Evolutionary conservation across 768 basidiomycete genomes (phyloP).

Genomic region (Kwoniella europaea): DNA sequence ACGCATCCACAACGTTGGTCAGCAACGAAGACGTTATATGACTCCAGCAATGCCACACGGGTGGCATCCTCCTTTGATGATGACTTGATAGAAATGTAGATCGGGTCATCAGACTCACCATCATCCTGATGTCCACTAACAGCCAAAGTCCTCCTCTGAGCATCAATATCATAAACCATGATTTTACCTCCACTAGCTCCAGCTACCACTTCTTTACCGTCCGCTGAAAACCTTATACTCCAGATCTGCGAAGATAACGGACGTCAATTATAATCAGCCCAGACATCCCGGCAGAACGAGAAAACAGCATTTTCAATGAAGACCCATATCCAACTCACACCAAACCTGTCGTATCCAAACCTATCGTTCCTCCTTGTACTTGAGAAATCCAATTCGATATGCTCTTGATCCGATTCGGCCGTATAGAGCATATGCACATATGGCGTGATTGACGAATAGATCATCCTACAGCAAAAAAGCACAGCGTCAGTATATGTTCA

Average conservation of each 20-base stretch:
- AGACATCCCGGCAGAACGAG: slow-evolving; percentile 67
- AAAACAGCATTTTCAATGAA: slow-evolving; percentile 63
- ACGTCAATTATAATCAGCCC: slow-evolving; percentile 62
- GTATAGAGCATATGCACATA: slow-evolving; percentile 56
- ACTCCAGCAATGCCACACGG: too few relatives aligned
- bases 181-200: slow-evolving; percentile 65
- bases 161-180: slow-evolving; percentile 87
- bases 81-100: too few relatives aligned
- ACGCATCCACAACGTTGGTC: background rate
- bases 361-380: slow-evolving; percentile 9
- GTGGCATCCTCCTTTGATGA: too few relatives aligned
- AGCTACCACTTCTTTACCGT: slow-evolving; percentile 92
- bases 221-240: slow-evolving; percentile 94
- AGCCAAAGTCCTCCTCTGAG: slow-evolving; percentile 76
- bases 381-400: slow-evolving; percentile 51
- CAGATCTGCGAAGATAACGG: slow-evolving; percentile 68
- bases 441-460: slow-evolving; percentile 79
- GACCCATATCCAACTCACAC: slow-evolving; percentile 40
- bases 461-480: slow-evolving; percentile 66
- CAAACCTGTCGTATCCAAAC: slow-evolving; percentile 48
- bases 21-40: too few relatives aligned
- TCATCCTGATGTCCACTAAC: slow-evolving; percentile 88
- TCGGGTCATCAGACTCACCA: slow-evolving; percentile 38
- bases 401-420: slow-evolving; percentile 50
- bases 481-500: too few relatives aligned